Evolutionary conservation across 495 filamentous ascomycete genomes (phyloP).

Genomic region (Elasticomyces elasticus): DNA sequence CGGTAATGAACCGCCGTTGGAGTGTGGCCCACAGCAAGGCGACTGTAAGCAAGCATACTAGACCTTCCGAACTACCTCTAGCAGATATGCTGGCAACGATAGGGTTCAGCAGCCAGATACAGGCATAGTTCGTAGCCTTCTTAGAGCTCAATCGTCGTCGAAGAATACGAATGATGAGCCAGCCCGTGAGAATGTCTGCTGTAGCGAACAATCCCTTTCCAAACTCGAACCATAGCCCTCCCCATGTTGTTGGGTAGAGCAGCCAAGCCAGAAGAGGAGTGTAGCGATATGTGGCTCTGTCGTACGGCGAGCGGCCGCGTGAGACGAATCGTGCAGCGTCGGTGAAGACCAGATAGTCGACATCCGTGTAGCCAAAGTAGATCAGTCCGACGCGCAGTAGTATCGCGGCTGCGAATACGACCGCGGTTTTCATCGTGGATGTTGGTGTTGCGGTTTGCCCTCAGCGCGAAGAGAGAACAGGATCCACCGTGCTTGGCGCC

Average conservation of each 20-base stretch:
- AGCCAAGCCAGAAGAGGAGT: conserved; percentile 89
- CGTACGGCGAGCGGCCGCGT: conserved; percentile 61
- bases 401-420: conserved; percentile 58
- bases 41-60: conserved; percentile 73
- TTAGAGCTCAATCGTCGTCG: conserved; percentile 37
- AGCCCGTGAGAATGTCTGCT: conserved; percentile 77
- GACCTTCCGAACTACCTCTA: conserved; percentile 81
- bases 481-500: too few species aligned
- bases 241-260: conserved; percentile 67
- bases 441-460: not conserved
- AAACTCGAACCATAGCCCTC: conserved; percentile 59
- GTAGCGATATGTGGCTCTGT: conserved; percentile 90
- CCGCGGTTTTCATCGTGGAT: not conserved
- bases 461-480: not conserved
- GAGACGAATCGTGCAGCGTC: conserved; percentile 75
- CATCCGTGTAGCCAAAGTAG: conserved; percentile 94
- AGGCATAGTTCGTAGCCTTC: conserved; percentile 60
- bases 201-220: conserved; percentile 82
- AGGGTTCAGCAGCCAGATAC: conserved; percentile 88
- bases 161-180: conserved; percentile 64
- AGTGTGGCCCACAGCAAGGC: conserved; percentile 73
- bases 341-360: conserved; percentile 99
- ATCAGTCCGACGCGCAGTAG: conserved; percentile 61
- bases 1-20: conserved; percentile 46
- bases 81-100: conserved; percentile 98